A percentile compares a stretch with the other conserved stretches of the same genome.
These are phyloP conservation scores for Silene vulgaris DNA, from an alignment of 179 eudicot species.

Conservation along the genomic window DNA sequence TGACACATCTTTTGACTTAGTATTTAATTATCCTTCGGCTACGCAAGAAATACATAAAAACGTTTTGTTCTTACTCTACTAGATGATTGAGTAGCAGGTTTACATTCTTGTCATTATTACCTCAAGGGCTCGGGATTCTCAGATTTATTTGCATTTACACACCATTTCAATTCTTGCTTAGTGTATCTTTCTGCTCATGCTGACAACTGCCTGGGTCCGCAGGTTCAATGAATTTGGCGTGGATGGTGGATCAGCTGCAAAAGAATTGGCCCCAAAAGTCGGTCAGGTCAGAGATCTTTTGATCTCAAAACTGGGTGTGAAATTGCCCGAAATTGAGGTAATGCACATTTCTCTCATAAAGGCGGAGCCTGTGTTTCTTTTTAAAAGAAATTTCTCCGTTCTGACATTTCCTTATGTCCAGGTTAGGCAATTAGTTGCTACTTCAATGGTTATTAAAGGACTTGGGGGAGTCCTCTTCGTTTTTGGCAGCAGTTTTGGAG, in stretches of 20 bases:
- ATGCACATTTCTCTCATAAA: not conserved
- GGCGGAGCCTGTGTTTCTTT: not conserved
- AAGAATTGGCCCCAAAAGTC: slow-evolving; percentile 46
- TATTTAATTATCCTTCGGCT: not conserved
- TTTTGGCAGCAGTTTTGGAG: slow-evolving; percentile 62
- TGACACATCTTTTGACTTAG: not conserved
- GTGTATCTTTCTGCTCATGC: not conserved
- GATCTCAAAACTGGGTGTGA: slow-evolving; percentile 27
- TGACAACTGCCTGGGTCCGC: not conserved
- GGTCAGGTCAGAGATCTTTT: slow-evolving; percentile 32
- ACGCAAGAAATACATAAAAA: not conserved
- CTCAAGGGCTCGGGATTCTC: not conserved
- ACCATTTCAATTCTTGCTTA: not conserved
- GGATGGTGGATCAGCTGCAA: slow-evolving; percentile 66
- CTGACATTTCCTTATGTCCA: slow-evolving; percentile 22
- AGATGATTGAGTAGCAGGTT: no score
- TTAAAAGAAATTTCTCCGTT: not conserved
- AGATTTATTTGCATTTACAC: not conserved
- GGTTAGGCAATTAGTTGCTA: slow-evolving; percentile 53
- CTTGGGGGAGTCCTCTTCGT: slow-evolving; percentile 63
- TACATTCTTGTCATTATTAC: not conserved
- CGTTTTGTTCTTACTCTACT: no score
- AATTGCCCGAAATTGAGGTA: slow-evolving; percentile 46
- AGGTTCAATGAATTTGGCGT: slow-evolving; percentile 72
- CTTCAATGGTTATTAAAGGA: slow-evolving; percentile 47